A percentile compares a stretch with the other conserved stretches of the same genome.
phyloP scores from a whole-genome alignment of 352 stramenopile species.

The Phytophthora multivora region DNA sequence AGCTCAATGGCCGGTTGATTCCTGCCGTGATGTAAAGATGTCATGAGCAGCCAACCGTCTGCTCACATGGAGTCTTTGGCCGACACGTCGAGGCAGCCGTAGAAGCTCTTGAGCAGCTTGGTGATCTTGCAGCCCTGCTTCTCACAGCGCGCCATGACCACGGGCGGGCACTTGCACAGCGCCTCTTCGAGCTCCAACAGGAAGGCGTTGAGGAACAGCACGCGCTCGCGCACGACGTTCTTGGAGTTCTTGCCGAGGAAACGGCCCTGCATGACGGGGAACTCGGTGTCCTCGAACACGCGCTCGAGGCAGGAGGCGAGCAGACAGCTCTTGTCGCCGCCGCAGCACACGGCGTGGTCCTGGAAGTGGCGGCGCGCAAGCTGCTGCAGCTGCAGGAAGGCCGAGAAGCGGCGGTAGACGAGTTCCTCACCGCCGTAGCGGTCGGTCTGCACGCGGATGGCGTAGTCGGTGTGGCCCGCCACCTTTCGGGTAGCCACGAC shows the following conservation, averaged over 20 bases:
- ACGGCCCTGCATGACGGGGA: constrained; percentile 70
- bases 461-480: constrained; percentile 84
- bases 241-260: constrained; percentile 86
- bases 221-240: constrained; percentile 72
- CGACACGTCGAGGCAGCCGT: constrained; percentile 62
- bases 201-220: constrained; percentile 87
- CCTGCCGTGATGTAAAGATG: constrained; percentile 1
- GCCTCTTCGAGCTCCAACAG: constrained; percentile 76
- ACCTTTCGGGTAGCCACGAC: constrained; percentile 83
- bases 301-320: constrained; percentile 69
- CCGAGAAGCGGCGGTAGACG: constrained; percentile 86
- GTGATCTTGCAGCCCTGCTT: constrained; percentile 83
- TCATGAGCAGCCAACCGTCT: neutral
- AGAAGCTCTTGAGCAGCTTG: constrained; percentile 89
- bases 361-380: constrained; percentile 73
- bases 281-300: constrained; percentile 77
- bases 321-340: constrained; percentile 67
- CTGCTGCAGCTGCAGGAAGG: constrained; percentile 85
- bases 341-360: constrained; percentile 66
- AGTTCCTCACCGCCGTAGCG: constrained; percentile 60
- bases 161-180: constrained; percentile 73
- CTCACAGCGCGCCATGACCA: constrained; percentile 78
- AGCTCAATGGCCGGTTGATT: neutral
- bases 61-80: constrained; percentile 54
- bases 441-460: constrained; percentile 76